Evolutionary conservation across 345 rosid genomes (phyloP), one percentile per base, ranked within the genome.

Genomic region (Sisymbrium altissimum): DNA sequence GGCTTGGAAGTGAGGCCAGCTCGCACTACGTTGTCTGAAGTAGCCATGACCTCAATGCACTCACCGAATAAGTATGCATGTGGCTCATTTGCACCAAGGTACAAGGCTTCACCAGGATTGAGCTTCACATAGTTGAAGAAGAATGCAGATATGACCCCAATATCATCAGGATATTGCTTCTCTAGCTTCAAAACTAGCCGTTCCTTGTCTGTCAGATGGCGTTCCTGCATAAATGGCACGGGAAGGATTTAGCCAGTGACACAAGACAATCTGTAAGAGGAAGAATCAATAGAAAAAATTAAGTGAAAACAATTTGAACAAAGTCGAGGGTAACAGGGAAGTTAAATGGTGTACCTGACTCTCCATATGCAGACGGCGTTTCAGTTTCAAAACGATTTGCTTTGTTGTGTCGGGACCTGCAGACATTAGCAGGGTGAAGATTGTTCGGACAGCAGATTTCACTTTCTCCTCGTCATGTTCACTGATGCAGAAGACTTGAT

Each of bases 1-100:
- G 82, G 84, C 79, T 96, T 96, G 59, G 98, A 88, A 65, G 99
- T 96, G 72, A 96, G 95, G 67, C 99, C 99, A 73, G 99, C 99
- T 45, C 99, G 87, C 40, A 96, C 98, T 61, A 92, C 99, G 58
- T 92, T 96, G 86, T 96, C 98, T 19, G 99, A 96, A 49, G 99
- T 89, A 17, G 98, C 99, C 99, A 96, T 96, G 87, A 96, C 90
- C 64, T 96, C 99, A 23, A 92, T 44, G 77, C 98, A 92, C 13
- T 96, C 99, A 11, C 99, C 99, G 11, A 66, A 83, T 58, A 96
- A 66, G 67, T 96, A 96, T 0, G 99, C 99, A 57, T 96, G 99
- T 6, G 97, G 99, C 77, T 90, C 98, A 73, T 96, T 90, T 49
- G 97, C 91, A 76, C 96, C 96, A 2, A 96, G 91, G 80, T 86